Evolutionary conservation across 306 rosid genomes (phyloP), one percentile per base, ranked within the genome.

Genomic region (Lotus japonicus): DNA sequence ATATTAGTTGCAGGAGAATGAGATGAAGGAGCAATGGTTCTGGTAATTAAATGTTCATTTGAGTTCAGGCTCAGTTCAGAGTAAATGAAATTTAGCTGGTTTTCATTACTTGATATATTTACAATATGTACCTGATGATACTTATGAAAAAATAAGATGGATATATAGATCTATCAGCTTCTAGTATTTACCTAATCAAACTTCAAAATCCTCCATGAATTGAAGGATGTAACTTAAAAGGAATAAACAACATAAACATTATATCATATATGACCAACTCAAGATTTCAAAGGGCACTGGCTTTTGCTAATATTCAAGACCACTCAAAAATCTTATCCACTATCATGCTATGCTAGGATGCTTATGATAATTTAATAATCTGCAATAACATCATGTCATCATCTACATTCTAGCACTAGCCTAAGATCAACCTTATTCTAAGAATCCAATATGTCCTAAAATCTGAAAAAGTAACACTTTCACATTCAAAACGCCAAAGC

Each of bases 41-140:
- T 19, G 76, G 26, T 73, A 70, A 70, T 21, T 77, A 54, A 35
- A 70, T 50, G 58, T 41, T 58, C 75, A 63, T 45, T 48, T 39
- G 3, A 38, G 48, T 53, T 53, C 54, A 35, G 36, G 61, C 63
- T 54, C 39, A 52, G 46, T 63, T 54, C 39, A 52, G 46, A 62
- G 15, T 51, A 50, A 36, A 50, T 36, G 50, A 8, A 14, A 35
- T 46, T 12, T n/a, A 59, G 58, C 42, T 59, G 6, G 43, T 36
- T 59, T 58, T 3, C 51, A 60, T 49, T 35, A 5, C 42, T 19
- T 35, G 53, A 60, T 71, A 36, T 51, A 49, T 48, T n/a, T 36
- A 35, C 16, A 71, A 48, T 7, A 48, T 46, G 58, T 28, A 76
- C 45, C 58, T 31, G 19, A 56, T 42, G 44, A 18, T 68, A 39